Percentiles rank a stretch among this genome's conserved stretches.
Conservation (phyloP, 352 stramenopile species). For the Phytophthora chlamydospora region DNA sequence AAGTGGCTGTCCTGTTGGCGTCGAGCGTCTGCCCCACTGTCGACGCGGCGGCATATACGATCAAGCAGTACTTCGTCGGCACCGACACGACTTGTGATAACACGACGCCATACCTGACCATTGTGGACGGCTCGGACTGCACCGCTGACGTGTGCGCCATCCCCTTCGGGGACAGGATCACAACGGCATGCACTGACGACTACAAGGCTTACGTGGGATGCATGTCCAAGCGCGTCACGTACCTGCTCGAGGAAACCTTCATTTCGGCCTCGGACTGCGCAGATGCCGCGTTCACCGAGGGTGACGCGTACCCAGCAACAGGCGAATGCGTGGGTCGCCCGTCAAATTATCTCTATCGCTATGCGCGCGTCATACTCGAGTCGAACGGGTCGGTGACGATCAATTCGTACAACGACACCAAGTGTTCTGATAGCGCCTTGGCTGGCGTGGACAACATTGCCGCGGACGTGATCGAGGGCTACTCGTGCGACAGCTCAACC, state of each 20-base stretch:
- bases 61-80: not conserved
- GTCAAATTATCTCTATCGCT: no score
- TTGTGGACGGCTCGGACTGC: not conserved
- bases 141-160: not conserved
- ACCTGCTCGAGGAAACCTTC: slow-evolving; percentile 9
- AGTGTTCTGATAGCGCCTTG: slow-evolving; percentile 31
- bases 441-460: slow-evolving; percentile 56
- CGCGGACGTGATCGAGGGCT: slow-evolving; percentile 96
- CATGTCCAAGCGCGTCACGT: slow-evolving; percentile 5
- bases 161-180: not conserved
- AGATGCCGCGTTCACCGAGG: slow-evolving; percentile 78
- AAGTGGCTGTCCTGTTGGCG: no score
- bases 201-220: slow-evolving; percentile 13
- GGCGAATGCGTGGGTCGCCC: slow-evolving; percentile 83
- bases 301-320: slow-evolving; percentile 89
- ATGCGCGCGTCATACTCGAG: slow-evolving; percentile 73
- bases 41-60: not conserved
- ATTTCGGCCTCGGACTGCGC: not conserved
- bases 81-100: slow-evolving; percentile 5
- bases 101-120: not conserved
- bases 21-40: no score
- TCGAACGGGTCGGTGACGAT: slow-evolving; percentile 94
- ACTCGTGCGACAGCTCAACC: slow-evolving; percentile 76
- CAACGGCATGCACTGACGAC: slow-evolving; percentile 2
- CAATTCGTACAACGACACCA: slow-evolving; percentile 87